A percentile compares a stretch with the other conserved stretches of the same genome.
phyloP scores from a whole-genome alignment of 257 asterid genomes.

The Euphrasia confusa region DNA sequence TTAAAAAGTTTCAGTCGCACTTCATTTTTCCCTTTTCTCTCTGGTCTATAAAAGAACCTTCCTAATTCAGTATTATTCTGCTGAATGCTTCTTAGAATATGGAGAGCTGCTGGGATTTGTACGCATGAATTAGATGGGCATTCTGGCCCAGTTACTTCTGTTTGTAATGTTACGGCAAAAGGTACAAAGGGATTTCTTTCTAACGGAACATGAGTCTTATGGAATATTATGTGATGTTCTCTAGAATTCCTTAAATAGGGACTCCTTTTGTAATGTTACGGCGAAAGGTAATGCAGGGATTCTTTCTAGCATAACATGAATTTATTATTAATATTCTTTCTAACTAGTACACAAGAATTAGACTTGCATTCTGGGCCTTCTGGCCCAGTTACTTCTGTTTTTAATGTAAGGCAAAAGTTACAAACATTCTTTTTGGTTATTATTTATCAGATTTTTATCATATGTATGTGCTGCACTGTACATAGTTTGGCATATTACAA shows the following conservation, averaged over 20 bases:
- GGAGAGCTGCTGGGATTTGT: conserved; percentile 83
- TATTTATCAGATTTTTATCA: neutral
- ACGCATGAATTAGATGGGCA: conserved; percentile 82
- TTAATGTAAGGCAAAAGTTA: conserved; percentile 61
- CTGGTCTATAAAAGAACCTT: neutral
- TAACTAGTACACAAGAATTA: conserved; percentile 57
- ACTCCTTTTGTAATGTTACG: too few relatives aligned
- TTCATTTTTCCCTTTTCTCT: conserved; percentile 6
- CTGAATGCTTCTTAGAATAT: conserved; percentile 51
- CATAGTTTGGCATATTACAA: conserved; percentile 1
- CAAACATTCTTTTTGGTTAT: neutral
- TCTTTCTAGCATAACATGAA: too few relatives aligned
- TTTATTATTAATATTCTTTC: too few relatives aligned
- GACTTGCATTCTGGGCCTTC: conserved; percentile 58
- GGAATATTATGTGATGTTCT: too few relatives aligned
- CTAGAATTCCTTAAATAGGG: too few relatives aligned
- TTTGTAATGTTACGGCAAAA: conserved; percentile 52
- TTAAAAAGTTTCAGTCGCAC: neutral
- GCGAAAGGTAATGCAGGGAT: too few relatives aligned
- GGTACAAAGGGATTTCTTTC: conserved; percentile 35
- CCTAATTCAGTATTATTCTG: conserved; percentile 19
- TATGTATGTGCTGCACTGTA: conserved; percentile 4
- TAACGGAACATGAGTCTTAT: neutral
- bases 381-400: conserved; percentile 71
- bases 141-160: conserved; percentile 75